phyloP scores from a whole-genome alignment of 768 basidiomycete genomes.

The Tulasnella sp. region DNA sequence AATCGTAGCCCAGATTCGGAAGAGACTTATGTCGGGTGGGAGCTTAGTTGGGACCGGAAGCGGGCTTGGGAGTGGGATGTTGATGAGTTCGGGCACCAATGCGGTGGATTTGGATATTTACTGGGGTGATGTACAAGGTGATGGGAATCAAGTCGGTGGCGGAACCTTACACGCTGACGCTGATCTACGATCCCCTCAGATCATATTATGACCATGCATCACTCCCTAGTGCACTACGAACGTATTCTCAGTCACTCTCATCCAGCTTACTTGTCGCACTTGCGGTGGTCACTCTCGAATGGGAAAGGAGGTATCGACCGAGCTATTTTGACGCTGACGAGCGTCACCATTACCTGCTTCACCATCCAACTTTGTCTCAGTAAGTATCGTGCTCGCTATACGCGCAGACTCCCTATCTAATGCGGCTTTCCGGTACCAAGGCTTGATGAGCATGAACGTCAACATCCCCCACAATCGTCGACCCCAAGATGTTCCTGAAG shows the following conservation, averaged over 20 bases:
- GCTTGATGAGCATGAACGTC: constrained; percentile 65
- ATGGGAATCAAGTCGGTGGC: constrained; percentile 29
- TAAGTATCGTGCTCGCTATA: constrained; percentile 32
- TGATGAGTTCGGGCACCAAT: constrained; percentile 42
- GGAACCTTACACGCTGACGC: background rate
- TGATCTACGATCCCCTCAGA: constrained; percentile 47
- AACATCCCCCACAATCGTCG: constrained; percentile 54
- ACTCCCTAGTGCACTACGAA: constrained; percentile 80
- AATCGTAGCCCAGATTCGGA: constrained; percentile 73
- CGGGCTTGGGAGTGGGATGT: constrained; percentile 37
- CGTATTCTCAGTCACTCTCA: constrained; percentile 84
- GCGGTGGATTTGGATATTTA: constrained; percentile 71
- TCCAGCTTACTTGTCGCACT: constrained; percentile 76
- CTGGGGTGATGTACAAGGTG: constrained; percentile 89
- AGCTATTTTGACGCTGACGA: constrained; percentile 60
- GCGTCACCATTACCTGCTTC: constrained; percentile 63
- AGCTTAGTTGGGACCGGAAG: constrained; percentile 42
- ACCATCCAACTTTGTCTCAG: constrained; percentile 53
- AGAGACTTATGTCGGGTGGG: constrained; percentile 54
- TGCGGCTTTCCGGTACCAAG: constrained; percentile 41
- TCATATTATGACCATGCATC: constrained; percentile 84
- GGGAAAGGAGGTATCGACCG: constrained; percentile 63
- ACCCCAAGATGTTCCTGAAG: constrained; percentile 22
- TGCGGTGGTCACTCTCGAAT: constrained; percentile 57
- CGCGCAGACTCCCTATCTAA: too few species aligned